phyloP scores from a whole-genome alignment of 2,329 filamentous ascomycete genomes.

The Alternaria rosae region DNA sequence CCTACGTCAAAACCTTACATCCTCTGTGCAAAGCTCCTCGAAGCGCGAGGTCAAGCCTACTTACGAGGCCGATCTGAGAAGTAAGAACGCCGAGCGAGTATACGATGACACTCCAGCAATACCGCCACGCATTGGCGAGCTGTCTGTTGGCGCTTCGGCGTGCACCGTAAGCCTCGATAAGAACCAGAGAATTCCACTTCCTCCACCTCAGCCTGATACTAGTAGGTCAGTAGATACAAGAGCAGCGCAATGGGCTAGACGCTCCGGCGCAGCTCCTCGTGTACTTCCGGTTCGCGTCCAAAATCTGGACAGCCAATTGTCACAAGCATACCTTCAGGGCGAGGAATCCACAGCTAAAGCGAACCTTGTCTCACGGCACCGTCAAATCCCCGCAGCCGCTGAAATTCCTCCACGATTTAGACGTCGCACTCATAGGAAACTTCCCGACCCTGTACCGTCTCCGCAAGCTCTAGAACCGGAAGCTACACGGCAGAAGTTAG shows the following conservation, averaged over 20 bases:
- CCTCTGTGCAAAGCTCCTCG: background rate
- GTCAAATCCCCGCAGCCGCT: background rate
- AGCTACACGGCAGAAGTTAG: background rate
- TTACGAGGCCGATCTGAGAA: background rate
- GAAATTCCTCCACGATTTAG: background rate
- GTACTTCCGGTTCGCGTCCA: background rate
- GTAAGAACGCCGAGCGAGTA: background rate
- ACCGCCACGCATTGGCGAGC: background rate
- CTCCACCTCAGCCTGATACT: background rate
- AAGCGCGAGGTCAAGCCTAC: background rate
- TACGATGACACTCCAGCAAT: background rate
- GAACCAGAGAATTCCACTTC: background rate
- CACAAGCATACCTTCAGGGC: background rate
- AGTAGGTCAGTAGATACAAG: background rate
- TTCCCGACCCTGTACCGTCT: background rate
- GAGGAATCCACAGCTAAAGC: background rate
- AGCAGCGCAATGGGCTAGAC: background rate
- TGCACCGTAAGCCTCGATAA: background rate
- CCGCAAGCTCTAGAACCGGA: background rate
- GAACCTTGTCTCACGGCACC: background rate
- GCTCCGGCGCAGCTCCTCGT: background rate
- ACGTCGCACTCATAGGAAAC: background rate
- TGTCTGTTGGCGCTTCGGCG: background rate
- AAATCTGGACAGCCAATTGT: background rate
- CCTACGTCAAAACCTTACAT: conserved; percentile 27